Evolutionary conservation across 805 yeast genomes (phyloP), one percentile per base, ranked within the genome.

Genomic region (Lipomyces chichibuensis): DNA sequence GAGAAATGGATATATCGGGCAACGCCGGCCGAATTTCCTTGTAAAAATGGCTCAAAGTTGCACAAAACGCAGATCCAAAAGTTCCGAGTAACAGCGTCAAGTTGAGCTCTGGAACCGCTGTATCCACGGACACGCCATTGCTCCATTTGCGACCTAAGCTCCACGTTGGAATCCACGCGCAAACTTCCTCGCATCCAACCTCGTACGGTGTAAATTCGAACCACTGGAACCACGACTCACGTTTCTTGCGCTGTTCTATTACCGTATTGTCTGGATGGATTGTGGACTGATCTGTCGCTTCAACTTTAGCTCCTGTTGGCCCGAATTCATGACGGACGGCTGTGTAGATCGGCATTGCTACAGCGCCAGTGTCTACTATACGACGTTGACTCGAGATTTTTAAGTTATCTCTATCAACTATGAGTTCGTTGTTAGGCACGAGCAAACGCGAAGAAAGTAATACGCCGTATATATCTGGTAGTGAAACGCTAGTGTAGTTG

Each of bases 111-210:
- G 74, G 74, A 20, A 54, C 32, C 11, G 65, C 59, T 32, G 60
- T 59, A 8, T 54, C 70, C 25, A 64, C 58, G 20, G 71, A 64
- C n/a, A 59, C 29, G 9, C 74, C 74, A 43, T 59, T 59, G 2
- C 33, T 32, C 62, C 68, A 72, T 35, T 60, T 37, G 11, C 74
- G 65, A 20, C 74, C 74, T 39, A 72, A 57, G 27, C 71, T 56
- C 73, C 73, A 72, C 2, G 74, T 72, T 17, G 74, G 74, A 23
- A 72, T 71, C 74, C 74, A 72, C 35, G 72, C 74, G 14, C 63
- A 61, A 11, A 70, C 52, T 55, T 72, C 74, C 63, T 72, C 74
- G 29, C 65, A 72, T 33, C 74, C 74, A 23, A 68, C 64, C 57
- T 72, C 74, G 56, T 72, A 72, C 33, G 74, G 74, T 3, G 74